These are phyloP conservation scores for Sistotremastrum suecicum DNA, from an alignment of 768 basidiomycete species.

Conservation along the genomic window DNA sequence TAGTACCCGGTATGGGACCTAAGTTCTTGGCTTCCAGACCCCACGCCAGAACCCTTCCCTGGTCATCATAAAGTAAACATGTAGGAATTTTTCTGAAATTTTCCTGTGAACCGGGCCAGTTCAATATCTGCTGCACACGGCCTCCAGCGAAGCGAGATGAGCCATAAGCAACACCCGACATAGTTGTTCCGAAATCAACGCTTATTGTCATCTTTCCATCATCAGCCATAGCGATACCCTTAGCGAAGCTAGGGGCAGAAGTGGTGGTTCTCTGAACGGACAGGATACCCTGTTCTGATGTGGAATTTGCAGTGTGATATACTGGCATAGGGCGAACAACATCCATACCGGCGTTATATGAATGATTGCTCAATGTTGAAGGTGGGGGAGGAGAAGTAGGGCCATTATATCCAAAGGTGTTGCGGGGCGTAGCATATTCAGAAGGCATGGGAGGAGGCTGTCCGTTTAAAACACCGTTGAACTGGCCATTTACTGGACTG, in stretches of 20 bases:
- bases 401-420: slow-evolving; percentile 16
- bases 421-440: slow-evolving; percentile 15
- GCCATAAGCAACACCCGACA: slow-evolving; percentile 52
- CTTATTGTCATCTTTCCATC: slow-evolving; percentile 75
- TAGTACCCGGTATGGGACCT: slow-evolving; percentile 48
- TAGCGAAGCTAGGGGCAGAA: slow-evolving; percentile 13
- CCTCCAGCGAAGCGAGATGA: slow-evolving; percentile 74
- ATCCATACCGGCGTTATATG: slow-evolving; percentile 7
- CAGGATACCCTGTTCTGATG: slow-evolving; percentile 20
- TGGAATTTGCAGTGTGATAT: slow-evolving; percentile 6
- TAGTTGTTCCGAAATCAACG: slow-evolving; percentile 57
- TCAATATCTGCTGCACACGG: slow-evolving; percentile 68
- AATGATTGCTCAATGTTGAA: slow-evolving; percentile 10
- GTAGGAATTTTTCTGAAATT: slow-evolving; percentile 83
- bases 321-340: no score
- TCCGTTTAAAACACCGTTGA: background rate
- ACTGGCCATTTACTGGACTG: slow-evolving; percentile 1
- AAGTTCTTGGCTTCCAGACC: slow-evolving; percentile 80
- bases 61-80: slow-evolving; percentile 67
- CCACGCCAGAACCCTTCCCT: slow-evolving; percentile 67
- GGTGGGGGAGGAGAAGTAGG: background rate
- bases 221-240: slow-evolving; percentile 20
- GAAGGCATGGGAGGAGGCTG: background rate
- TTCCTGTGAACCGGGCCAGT: slow-evolving; percentile 78
- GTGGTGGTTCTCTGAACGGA: slow-evolving; percentile 17